Conservation (phyloP, 257 asterid genomes). For the Fraxinus quadrangulata region DNA sequence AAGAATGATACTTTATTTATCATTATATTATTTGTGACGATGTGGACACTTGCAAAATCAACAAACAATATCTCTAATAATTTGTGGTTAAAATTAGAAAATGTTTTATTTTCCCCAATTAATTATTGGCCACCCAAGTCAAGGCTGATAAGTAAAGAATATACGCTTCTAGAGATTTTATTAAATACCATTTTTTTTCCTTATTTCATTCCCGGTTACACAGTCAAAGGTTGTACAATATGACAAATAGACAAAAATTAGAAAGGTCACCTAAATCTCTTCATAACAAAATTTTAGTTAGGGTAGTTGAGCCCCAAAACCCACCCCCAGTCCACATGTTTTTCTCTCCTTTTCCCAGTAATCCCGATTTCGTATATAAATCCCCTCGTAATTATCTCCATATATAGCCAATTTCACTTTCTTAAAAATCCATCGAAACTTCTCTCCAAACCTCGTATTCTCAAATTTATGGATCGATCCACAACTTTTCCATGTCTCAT, state of each 20-base stretch:
- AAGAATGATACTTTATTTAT: too few species aligned
- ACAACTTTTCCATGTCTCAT: slow-evolving; percentile 1
- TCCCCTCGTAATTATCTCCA: slow-evolving; percentile 11
- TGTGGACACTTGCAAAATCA: too few species aligned
- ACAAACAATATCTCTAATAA: too few species aligned
- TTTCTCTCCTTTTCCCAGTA: slow-evolving; percentile 12
- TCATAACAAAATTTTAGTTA: slow-evolving; percentile 40
- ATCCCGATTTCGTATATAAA: slow-evolving; percentile 29
- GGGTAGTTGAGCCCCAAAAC: slow-evolving; percentile 61
- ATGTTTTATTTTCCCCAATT: not conserved
- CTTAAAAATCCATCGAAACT: not conserved
- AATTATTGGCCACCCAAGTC: not conserved
- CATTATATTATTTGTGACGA: too few species aligned
- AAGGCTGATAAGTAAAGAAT: not conserved
- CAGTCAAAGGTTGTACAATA: not conserved
- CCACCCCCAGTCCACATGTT: slow-evolving; percentile 24
- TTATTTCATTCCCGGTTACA: not conserved
- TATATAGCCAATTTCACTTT: slow-evolving; percentile 3
- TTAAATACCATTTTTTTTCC: not conserved
- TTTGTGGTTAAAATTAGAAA: not conserved
- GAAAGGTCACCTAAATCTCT: slow-evolving; percentile 36
- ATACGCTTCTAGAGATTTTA: not conserved
- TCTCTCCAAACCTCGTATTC: not conserved
- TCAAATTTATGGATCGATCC: slow-evolving; percentile 26
- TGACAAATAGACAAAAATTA: not conserved